Conservation (phyloP, 2,329 filamentous ascomycete genomes). For the Aspergillus pseudoglaucus region DNA sequence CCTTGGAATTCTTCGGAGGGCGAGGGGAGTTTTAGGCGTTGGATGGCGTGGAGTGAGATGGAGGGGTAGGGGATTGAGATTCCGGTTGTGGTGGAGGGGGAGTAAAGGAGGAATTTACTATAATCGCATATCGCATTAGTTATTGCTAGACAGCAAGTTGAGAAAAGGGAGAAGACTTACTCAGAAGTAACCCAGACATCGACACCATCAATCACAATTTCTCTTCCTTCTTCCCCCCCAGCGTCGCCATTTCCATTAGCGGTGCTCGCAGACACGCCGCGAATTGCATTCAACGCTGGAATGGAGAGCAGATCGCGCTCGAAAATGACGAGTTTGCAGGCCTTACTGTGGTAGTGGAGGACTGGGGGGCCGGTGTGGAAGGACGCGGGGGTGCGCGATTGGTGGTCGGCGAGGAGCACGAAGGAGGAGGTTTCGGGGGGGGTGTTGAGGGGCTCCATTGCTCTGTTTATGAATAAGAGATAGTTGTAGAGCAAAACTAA, state of each 20-base stretch:
- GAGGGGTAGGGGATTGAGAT: slow-evolving; percentile 43
- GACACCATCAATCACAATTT: slow-evolving; percentile 33
- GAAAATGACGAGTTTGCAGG: slow-evolving; percentile 39
- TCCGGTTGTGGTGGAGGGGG: slow-evolving; percentile 26
- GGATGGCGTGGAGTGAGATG: slow-evolving; percentile 45
- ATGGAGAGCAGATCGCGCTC: slow-evolving; percentile 33
- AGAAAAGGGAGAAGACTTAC: slow-evolving; percentile 22
- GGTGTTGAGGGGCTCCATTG: slow-evolving; percentile 38
- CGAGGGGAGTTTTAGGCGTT: slow-evolving; percentile 34
- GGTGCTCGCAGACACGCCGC: slow-evolving; percentile 1
- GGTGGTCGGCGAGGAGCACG: slow-evolving; percentile 39
- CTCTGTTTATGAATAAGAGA: not conserved
- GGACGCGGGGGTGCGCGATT: slow-evolving; percentile 42
- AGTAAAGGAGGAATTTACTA: slow-evolving; percentile 42
- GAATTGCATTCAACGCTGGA: slow-evolving; percentile 29
- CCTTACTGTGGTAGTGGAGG: slow-evolving; percentile 41
- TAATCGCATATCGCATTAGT: not conserved
- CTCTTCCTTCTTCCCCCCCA: slow-evolving; percentile 16
- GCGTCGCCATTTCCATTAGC: not conserved
- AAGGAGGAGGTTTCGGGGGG: slow-evolving; percentile 36
- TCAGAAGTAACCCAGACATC: slow-evolving; percentile 45
- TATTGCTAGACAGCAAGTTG: not conserved
- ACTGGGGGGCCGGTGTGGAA: slow-evolving; percentile 43
- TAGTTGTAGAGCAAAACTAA: not conserved
- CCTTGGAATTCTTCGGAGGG: slow-evolving; percentile 32